phyloP scores from a whole-genome alignment of 352 stramenopile genomes.

The Pythium apleroticum region DNA sequence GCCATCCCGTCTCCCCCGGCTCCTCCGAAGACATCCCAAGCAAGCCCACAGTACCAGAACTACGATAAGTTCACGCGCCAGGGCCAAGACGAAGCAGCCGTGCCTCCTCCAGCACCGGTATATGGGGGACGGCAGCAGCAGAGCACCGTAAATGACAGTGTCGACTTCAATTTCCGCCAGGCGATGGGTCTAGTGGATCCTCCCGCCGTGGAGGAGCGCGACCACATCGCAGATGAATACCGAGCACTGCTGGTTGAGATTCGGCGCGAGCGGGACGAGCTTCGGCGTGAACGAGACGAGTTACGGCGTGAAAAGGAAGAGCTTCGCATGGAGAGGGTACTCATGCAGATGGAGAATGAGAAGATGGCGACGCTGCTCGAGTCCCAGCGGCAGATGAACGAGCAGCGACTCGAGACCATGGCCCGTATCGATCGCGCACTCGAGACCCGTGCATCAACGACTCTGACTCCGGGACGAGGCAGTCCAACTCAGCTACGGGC shows the following conservation, averaged over 20 bases:
- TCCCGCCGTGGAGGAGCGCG: constrained; percentile 10
- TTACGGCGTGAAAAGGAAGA: constrained; percentile 68
- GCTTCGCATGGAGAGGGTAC: constrained; percentile 59
- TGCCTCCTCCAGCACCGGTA: constrained; percentile 31
- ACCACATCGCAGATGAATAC: constrained; percentile 61
- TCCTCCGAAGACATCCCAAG: not conserved
- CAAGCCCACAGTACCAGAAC: not conserved
- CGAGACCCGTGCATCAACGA: not conserved
- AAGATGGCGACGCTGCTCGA: constrained; percentile 66
- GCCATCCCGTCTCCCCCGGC: constrained; percentile 19
- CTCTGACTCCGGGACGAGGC: not conserved
- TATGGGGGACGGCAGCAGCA: not conserved
- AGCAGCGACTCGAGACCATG: constrained; percentile 45
- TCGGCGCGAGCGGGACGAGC: constrained; percentile 66
- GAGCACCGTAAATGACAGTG: constrained; percentile 3
- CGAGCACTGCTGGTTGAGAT: constrained; percentile 64
- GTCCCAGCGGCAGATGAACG: constrained; percentile 52
- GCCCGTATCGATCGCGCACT: constrained; percentile 18
- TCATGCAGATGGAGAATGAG: constrained; percentile 78
- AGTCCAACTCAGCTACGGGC: not conserved
- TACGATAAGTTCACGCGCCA: not conserved
- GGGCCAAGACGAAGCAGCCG: not conserved
- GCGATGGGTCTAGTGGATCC: constrained; percentile 19
- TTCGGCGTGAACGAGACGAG: constrained; percentile 70
- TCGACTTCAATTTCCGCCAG: constrained; percentile 21